These are phyloP conservation scores for Erodium moschatum DNA, from an alignment of 441 rosid species.

Conservation along the genomic window DNA sequence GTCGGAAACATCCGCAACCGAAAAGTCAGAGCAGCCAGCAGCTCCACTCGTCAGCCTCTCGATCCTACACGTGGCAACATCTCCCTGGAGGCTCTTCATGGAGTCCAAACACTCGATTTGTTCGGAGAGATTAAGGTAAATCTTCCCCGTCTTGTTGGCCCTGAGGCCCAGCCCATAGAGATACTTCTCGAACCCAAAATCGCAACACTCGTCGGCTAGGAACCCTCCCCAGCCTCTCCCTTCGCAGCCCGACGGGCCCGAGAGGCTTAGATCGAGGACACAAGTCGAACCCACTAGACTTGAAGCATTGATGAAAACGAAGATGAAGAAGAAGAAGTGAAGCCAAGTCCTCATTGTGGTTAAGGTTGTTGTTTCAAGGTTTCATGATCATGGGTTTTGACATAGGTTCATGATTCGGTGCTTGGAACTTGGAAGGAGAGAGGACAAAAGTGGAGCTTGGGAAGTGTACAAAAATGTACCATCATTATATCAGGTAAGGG, in stretches of 20 bases:
- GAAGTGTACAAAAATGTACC: not conserved
- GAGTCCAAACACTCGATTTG: conserved; percentile 31
- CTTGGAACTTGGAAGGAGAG: not conserved
- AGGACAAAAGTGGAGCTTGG: not conserved
- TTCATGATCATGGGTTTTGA: not conserved
- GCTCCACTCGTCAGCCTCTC: conserved; percentile 33
- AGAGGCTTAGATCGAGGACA: conserved; percentile 20
- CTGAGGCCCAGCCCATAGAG: conserved; percentile 27
- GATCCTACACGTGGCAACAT: conserved; percentile 31
- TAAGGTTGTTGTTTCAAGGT: not conserved
- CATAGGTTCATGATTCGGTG: no score
- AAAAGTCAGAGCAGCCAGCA: conserved; percentile 35
- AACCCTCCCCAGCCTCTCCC: conserved; percentile 39
- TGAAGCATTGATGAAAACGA: not conserved
- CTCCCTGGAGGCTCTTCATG: conserved; percentile 18
- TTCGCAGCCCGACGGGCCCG: conserved; percentile 11
- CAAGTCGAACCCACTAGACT: conserved; percentile 22
- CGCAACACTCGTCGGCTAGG: conserved; percentile 27
- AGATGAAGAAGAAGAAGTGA: conserved; percentile 11
- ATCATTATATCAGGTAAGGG: not conserved
- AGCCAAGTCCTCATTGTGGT: not conserved
- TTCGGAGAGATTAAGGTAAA: conserved; percentile 26
- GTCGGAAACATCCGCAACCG: conserved; percentile 27
- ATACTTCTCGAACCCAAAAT: conserved; percentile 24
- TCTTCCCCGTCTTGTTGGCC: conserved; percentile 33